Evolutionary conservation across 345 rosid species (phyloP).

Genomic region (Citrus hindsii): DNA sequence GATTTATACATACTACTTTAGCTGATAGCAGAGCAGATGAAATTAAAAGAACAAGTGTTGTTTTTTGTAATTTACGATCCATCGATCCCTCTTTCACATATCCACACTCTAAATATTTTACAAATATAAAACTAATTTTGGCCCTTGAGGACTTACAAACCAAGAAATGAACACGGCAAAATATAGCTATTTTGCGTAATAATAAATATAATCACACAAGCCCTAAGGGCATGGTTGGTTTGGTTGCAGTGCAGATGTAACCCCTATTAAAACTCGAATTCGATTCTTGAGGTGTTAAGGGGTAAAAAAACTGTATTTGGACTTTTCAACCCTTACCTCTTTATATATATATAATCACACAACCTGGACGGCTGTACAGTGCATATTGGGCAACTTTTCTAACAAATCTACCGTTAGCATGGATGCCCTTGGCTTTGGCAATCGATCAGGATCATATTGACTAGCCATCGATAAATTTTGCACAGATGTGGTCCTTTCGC

Average conservation of each 20-base stretch:
- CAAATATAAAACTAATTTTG: background rate
- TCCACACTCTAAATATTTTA: background rate
- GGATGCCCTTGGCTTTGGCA: conserved; percentile 32
- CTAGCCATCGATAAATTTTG: conserved; percentile 14
- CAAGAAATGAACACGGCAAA: background rate
- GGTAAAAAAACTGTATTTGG: too few relatives aligned
- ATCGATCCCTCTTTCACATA: background rate
- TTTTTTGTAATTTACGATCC: background rate
- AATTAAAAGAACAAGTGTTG: too few relatives aligned
- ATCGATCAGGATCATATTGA: conserved; percentile 11
- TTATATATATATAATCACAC: conserved; percentile 10
- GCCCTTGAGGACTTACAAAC: background rate
- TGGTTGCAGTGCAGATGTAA: too few relatives aligned
- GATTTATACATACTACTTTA: too few relatives aligned
- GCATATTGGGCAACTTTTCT: conserved; percentile 32
- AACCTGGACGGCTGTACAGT: conserved; percentile 36
- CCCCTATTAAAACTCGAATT: fast-evolving
- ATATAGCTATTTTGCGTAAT: too few relatives aligned
- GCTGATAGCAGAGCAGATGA: too few relatives aligned
- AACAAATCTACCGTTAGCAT: conserved; percentile 48
- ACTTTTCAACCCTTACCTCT: too few relatives aligned
- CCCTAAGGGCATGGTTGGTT: fast-evolving
- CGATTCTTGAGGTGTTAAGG: too few relatives aligned
- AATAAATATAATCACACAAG: conserved; percentile 9
- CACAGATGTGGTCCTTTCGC: conserved; percentile 25